Percentiles rank a stretch among this genome's conserved stretches.
Conservation (phyloP, 2,329 filamentous ascomycete genomes). For the Chalara sp. region DNA sequence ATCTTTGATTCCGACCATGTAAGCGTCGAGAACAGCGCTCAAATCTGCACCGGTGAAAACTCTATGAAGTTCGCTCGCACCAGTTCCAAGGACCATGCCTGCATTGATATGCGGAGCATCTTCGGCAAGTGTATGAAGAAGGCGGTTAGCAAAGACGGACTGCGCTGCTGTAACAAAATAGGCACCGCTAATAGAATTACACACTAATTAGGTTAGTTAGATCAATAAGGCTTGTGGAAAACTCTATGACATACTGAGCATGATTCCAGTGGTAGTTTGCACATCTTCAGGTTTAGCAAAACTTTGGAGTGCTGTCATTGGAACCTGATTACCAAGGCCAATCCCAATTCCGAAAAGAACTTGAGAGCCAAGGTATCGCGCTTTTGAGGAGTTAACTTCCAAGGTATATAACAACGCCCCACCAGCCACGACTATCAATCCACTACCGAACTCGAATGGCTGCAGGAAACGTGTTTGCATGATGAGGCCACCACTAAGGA, state of each 20-base stretch:
- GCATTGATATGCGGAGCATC: slow-evolving; percentile 30
- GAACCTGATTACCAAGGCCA: not conserved
- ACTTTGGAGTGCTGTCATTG: not conserved
- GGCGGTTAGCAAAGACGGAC: not conserved
- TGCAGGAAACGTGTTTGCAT: too few species aligned
- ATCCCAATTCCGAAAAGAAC: not conserved
- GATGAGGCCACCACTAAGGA: too few species aligned
- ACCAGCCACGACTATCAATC: too few species aligned
- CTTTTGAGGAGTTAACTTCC: too few species aligned
- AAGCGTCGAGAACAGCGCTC: slow-evolving; percentile 46
- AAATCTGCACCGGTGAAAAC: slow-evolving; percentile 41
- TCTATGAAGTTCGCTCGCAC: slow-evolving; percentile 47
- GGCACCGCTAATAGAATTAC: not conserved
- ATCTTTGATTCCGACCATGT: slow-evolving; percentile 57
- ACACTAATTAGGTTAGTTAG: too few species aligned
- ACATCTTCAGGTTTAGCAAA: not conserved
- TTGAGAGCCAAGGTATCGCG: too few species aligned
- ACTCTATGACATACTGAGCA: not conserved
- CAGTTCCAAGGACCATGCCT: slow-evolving; percentile 33
- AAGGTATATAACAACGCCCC: too few species aligned
- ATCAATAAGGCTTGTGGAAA: too few species aligned
- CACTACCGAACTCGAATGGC: too few species aligned
- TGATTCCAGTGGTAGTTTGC: not conserved
- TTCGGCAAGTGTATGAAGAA: slow-evolving; percentile 20
- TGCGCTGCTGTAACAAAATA: not conserved